Percentiles rank a stretch among this genome's conserved stretches.
These are phyloP conservation scores for Paxillus ammoniavirescens DNA, from an alignment of 768 basidiomycete species.

Conservation along the genomic window DNA sequence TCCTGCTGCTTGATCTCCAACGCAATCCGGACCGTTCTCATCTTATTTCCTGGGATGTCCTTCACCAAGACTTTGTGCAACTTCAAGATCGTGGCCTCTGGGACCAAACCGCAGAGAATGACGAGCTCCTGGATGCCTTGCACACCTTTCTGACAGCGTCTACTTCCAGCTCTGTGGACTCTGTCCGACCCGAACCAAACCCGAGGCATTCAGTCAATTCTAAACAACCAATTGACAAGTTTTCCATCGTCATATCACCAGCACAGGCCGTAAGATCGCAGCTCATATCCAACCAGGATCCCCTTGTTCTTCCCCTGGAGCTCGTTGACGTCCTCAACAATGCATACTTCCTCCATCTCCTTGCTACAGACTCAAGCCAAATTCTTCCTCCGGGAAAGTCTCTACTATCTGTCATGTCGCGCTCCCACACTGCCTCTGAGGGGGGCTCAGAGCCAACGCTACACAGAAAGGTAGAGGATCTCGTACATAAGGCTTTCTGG, in stretches of 20 bases:
- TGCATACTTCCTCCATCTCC: conserved; percentile 63
- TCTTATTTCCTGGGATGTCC: conserved; percentile 22
- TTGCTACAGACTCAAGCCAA: conserved; percentile 57
- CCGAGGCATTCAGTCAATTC: background rate
- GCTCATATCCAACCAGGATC: conserved; percentile 22
- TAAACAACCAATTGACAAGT: conserved; percentile 1
- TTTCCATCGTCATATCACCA: conserved; percentile 18
- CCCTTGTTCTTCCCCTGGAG: conserved; percentile 47
- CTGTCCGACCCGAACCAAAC: background rate
- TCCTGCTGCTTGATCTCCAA: conserved; percentile 19
- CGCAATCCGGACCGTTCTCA: conserved; percentile 16
- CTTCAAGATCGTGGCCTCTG: conserved; percentile 26
- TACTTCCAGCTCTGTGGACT: background rate
- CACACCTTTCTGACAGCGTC: conserved; percentile 12
- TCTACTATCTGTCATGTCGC: conserved; percentile 59
- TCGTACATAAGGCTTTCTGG: conserved; percentile 71
- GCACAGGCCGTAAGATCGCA: conserved; percentile 7
- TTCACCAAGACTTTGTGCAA: conserved; percentile 18
- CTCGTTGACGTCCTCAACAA: conserved; percentile 57
- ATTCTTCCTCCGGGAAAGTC: conserved; percentile 75
- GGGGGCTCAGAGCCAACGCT: conserved; percentile 30
- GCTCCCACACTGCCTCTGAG: conserved; percentile 15
- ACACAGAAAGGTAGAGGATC: conserved; percentile 46
- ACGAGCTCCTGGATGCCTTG: conserved; percentile 27
- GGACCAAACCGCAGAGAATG: conserved; percentile 24